Percentiles rank a stretch among this genome's conserved stretches.
Evolutionary conservation across 2,329 filamentous ascomycete species (phyloP).

Genomic region (Plectosphaerella sp.): DNA sequence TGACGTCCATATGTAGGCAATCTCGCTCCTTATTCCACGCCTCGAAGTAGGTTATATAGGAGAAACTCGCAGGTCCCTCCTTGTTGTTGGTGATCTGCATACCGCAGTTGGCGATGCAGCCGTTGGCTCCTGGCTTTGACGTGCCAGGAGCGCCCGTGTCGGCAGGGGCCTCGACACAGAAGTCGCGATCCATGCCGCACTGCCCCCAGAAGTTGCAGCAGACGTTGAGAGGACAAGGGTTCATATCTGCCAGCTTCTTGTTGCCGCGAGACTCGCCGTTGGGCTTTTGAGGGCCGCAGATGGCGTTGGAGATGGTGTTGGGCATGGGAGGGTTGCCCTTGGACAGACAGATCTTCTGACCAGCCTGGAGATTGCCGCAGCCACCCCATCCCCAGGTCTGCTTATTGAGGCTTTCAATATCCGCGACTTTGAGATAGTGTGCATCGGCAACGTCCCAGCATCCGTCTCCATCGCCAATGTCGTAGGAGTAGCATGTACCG

Average conservation of each 20-base stretch:
- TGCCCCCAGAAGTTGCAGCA: constrained; percentile 34
- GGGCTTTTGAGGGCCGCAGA: constrained; percentile 28
- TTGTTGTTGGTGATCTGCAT: constrained; percentile 20
- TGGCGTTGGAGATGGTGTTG: constrained; percentile 18
- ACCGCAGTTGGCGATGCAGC: constrained; percentile 26
- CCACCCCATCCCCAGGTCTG: constrained; percentile 33
- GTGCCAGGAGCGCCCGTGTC: constrained; percentile 16
- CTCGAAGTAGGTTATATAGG: constrained; percentile 27
- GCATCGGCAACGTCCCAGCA: constrained; percentile 27
- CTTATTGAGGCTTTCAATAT: constrained; percentile 32
- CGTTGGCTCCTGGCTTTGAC: constrained; percentile 14
- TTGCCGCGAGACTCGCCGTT: constrained; percentile 16
- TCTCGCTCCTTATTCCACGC: constrained; percentile 23
- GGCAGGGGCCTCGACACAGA: constrained; percentile 23
- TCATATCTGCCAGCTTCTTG: constrained; percentile 14
- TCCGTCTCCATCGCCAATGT: constrained; percentile 24
- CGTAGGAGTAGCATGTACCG: constrained; percentile 31
- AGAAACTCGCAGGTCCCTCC: not conserved
- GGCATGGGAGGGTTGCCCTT: constrained; percentile 28
- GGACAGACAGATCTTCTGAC: constrained; percentile 27
- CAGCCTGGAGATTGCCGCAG: constrained; percentile 20
- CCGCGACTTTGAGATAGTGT: constrained; percentile 24
- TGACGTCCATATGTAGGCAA: constrained; percentile 25
- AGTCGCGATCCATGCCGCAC: constrained; percentile 38
- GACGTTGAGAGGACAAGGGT: constrained; percentile 22